Evolutionary conservation across 169 alveolate species (phyloP), one percentile per base, ranked within the genome.

Genomic region (Babesia bovis): DNA sequence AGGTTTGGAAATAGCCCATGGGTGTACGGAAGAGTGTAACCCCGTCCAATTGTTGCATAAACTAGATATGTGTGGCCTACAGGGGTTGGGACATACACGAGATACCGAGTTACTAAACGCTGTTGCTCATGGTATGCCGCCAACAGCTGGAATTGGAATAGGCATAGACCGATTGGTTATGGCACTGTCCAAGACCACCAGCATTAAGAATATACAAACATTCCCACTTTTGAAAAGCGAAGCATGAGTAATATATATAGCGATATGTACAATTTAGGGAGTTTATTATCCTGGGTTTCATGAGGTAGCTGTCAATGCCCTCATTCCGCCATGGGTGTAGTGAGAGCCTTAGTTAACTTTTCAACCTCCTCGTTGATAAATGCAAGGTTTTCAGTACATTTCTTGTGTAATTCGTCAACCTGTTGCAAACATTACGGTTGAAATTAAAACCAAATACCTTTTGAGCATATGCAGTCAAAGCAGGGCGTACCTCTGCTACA

Each of bases 1-100:
- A 82, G 97, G 97, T 30, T 96, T 96, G 85, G 99, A 98, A 82
- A 82, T 97, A 15, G 92, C 96, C 84, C 97, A 98, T 82, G 99
- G 99, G 21, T 98, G 97, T 90, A 97, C 99, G 17, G 99, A 98
- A 90, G 92, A 97, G 81, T 97, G 97, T 79, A 98, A 98, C 82
- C 99, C 99, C n/a, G 82, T 94, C 77, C 90, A 85, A 52, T 98
- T 97, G 87, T 89, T 96, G 65, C 96, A 91, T 67, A 91, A 96
- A 70, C 96, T 97, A 78, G 87, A 63, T 32, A 26, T 35, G 25
- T 63, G 73, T 30, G 9, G 60, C 0, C 61, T 70, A 40, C 65
- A 72, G 52, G 89, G 66, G 40, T 78, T 63, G 26, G 95, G 95
- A 6, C 95, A 92, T 77, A 81, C 84, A 32, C 97, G 94, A 78